Base-by-base conservation (phyloP, 1,284 basidiomycete species). In the Earliella scabrosa region DNA sequence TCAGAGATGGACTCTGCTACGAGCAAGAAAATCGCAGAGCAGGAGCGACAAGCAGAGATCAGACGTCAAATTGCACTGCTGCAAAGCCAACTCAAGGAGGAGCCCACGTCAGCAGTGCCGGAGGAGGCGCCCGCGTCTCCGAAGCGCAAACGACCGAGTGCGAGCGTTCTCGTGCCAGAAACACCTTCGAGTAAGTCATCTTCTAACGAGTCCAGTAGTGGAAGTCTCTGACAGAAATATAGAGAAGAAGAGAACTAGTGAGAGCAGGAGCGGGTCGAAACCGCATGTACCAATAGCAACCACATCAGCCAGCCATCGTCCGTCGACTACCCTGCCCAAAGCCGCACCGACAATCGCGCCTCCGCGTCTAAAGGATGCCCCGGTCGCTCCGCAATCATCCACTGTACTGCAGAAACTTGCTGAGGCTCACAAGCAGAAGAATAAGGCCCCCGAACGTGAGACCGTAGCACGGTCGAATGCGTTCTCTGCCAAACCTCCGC, bases 111-210 rank as follows among this genome's bases (percentile, higher is more conserved):
- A 24, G 11, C 20, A 44, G 26, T 27, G 45, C 4, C 23, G 10
- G 26, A 26, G 23, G 3, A 14, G n/a, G 14, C 23, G 39, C 50
- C 73, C 20, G 59, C 67, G 7, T 81, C 83, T 7, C 81, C 82
- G 13, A 83, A 84, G 68, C 74, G 82, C 56, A 84, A 79, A 66
- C 71, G 75, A 45, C 61, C 69, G 14, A 74, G 76, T 21, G 61
- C 72, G 8, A 71, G 70, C 1, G 64, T 83, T 7, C 70, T 91
- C 4, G 87, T 80, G 1, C 87, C 87, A 23, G 72, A 81, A 0
- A 89, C 88, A 2, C 89, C 88, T 16, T 88, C 88, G 41, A 87
- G 88, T 90, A 61, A 68, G 82, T 70, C 14, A 21, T 32, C 11
- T 31, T 4, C 0, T 1, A 4, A n/a, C n/a, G n/a, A 7, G 6